A percentile compares a stretch with the other conserved stretches of the same genome.
phyloP scores from a whole-genome alignment of 139 green algal genomes.

The Auxenochlorella pyrenoidosa region DNA sequence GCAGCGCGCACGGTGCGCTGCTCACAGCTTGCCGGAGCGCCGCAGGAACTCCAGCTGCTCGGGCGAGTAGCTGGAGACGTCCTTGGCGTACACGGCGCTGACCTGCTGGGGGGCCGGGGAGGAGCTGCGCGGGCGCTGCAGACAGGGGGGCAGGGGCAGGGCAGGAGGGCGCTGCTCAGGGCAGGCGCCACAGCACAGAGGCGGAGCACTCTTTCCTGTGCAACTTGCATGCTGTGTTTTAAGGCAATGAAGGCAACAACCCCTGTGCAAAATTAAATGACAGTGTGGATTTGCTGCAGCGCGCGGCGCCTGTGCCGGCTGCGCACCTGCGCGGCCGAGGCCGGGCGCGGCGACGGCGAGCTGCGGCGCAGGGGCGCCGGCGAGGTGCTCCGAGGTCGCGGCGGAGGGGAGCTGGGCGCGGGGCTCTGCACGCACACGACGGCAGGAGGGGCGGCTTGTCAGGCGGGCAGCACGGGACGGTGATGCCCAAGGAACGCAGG shows the following conservation, averaged over 20 bases:
- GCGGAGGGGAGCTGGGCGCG: neutral
- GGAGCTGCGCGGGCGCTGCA: neutral
- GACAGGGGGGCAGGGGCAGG: too few relatives aligned
- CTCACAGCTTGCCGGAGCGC: slow-evolving; percentile 6
- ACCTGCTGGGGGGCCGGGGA: neutral
- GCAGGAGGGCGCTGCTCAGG: too few relatives aligned
- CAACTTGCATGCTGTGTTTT: too few relatives aligned
- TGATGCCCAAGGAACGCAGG: too few relatives aligned
- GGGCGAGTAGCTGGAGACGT: neutral
- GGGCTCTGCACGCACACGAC: neutral
- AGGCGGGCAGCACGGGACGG: neutral
- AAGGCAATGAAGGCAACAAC: too few relatives aligned
- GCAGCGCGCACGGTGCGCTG: neutral
- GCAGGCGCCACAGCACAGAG: too few relatives aligned
- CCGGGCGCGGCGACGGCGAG: too few relatives aligned
- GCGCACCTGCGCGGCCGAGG: too few relatives aligned
- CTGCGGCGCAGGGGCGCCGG: neutral
- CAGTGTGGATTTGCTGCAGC: too few relatives aligned
- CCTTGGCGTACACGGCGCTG: neutral
- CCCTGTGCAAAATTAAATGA: too few relatives aligned
- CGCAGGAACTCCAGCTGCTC: slow-evolving; percentile 31
- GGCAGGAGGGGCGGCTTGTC: neutral
- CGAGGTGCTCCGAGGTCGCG: neutral
- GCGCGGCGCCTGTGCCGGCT: too few relatives aligned
- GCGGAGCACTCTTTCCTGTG: too few relatives aligned